These are phyloP conservation scores for Fonsecaea pedrosoi DNA, from an alignment of 2,329 filamentous ascomycete genomes.

Conservation along the genomic window DNA sequence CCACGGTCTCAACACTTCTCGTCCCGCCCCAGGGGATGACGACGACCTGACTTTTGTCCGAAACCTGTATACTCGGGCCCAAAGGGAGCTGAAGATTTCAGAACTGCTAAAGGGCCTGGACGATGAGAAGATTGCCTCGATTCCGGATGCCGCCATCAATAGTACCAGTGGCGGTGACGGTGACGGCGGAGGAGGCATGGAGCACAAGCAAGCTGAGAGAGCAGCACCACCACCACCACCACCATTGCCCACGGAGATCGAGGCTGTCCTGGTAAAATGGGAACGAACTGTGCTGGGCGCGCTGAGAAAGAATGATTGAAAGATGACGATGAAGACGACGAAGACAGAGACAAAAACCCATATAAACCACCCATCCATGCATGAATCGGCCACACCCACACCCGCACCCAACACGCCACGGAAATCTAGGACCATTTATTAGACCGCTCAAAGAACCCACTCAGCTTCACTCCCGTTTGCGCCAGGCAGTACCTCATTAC, in stretches of 20 bases:
- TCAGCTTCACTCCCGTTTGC: too few relatives aligned
- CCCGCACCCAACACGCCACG: too few relatives aligned
- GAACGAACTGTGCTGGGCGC: slow-evolving; percentile 27
- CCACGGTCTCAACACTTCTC: background rate
- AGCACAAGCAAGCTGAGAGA: background rate
- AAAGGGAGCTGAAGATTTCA: slow-evolving; percentile 31
- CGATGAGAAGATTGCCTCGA: slow-evolving; percentile 32
- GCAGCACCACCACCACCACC: too few relatives aligned
- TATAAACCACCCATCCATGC: background rate
- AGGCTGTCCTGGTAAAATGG: slow-evolving; percentile 29
- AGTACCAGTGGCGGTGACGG: background rate
- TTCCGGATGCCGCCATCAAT: background rate
- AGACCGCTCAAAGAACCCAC: too few relatives aligned
- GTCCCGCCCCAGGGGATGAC: background rate
- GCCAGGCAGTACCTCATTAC: too few relatives aligned
- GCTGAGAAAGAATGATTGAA: background rate
- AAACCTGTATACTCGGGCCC: slow-evolving; percentile 29
- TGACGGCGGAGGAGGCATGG: too few relatives aligned
- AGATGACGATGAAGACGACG: background rate
- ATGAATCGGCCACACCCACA: background rate
- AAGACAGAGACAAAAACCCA: background rate
- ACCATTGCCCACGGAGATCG: slow-evolving; percentile 26
- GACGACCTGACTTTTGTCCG: slow-evolving; percentile 15
- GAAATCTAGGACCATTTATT: too few relatives aligned
- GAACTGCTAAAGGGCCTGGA: slow-evolving; percentile 35